Conservation (phyloP, 108 stramenopile species). For the Cyclotella baltica region DNA sequence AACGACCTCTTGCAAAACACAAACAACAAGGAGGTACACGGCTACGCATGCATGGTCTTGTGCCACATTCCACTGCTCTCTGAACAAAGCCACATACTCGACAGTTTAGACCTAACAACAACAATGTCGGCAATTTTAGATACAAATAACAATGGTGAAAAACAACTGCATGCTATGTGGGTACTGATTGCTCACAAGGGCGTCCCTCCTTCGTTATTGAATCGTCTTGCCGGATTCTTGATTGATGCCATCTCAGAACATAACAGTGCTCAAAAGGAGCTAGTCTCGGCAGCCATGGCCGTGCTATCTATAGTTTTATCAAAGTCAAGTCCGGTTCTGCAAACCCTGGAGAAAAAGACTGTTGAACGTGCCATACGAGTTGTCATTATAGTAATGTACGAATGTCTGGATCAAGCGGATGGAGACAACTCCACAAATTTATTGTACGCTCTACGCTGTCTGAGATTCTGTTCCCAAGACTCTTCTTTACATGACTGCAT, state of each 20-base stretch:
- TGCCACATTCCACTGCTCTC: background rate
- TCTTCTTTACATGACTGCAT: background rate
- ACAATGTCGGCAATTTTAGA: background rate
- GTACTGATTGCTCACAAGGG: conserved; percentile 12
- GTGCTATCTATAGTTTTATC: conserved; percentile 14
- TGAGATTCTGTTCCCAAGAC: background rate
- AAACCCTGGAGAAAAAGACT: background rate
- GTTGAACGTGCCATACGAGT: conserved; percentile 1
- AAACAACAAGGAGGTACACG: background rate
- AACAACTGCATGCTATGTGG: conserved; percentile 19
- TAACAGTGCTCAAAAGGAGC: background rate
- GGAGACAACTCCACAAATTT: conserved; percentile 15
- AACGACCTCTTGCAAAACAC: background rate
- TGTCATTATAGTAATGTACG: conserved; percentile 7
- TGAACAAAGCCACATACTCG: background rate
- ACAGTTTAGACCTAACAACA: background rate
- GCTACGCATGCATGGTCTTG: conserved; percentile 5
- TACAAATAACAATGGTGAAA: background rate
- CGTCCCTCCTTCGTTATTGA: background rate
- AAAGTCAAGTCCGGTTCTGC: background rate
- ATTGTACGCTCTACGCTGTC: background rate
- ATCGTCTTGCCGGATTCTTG: background rate
- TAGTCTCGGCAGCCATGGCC: conserved; percentile 10
- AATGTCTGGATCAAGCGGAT: conserved; percentile 21
- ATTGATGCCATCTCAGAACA: conserved; percentile 6